Conservation (phyloP, 2,329 filamentous ascomycete species). For the Fusarium coffeatum region DNA sequence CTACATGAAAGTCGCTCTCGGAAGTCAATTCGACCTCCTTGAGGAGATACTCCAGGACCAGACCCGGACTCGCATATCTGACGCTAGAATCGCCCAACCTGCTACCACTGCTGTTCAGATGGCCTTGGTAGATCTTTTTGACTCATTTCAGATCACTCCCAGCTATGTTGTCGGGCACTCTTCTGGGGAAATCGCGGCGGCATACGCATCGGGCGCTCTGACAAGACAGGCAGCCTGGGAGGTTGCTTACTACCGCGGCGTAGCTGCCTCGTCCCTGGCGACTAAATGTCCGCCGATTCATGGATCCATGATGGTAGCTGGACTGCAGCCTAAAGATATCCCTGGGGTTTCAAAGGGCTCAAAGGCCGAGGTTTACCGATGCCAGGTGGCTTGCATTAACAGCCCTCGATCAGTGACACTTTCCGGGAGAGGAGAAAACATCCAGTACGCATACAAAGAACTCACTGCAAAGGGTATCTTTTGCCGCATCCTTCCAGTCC, state of each 20-base stretch:
- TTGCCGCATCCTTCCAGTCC: conserved; percentile 52
- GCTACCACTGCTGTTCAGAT: conserved; percentile 58
- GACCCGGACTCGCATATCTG: conserved; percentile 46
- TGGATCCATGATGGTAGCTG: conserved; percentile 58
- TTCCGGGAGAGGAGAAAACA: conserved; percentile 53
- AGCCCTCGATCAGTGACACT: conserved; percentile 58
- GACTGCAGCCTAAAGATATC: conserved; percentile 48
- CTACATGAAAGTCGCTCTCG: conserved; percentile 49
- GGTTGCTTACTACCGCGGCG: conserved; percentile 57
- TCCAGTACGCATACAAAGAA: conserved; percentile 49
- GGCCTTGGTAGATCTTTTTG: conserved; percentile 56
- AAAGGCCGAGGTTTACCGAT: conserved; percentile 22
- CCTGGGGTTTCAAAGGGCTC: conserved; percentile 44
- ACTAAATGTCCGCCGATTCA: conserved; percentile 45
- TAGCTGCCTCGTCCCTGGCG: conserved; percentile 49
- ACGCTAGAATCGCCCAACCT: conserved; percentile 55
- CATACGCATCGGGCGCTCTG: conserved; percentile 55
- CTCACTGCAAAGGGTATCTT: conserved; percentile 50
- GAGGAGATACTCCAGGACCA: conserved; percentile 51
- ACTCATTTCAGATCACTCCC: conserved; percentile 50
- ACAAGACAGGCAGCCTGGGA: conserved; percentile 54
- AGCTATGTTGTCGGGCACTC: conserved; percentile 58
- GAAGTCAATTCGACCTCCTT: conserved; percentile 50
- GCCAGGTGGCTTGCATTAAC: conserved; percentile 59
- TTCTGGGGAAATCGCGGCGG: conserved; percentile 61